Percentiles rank a stretch among this genome's conserved stretches.
Evolutionary conservation across 2,329 filamentous ascomycete species (phyloP).

Genomic region (Phialophora macrospora): DNA sequence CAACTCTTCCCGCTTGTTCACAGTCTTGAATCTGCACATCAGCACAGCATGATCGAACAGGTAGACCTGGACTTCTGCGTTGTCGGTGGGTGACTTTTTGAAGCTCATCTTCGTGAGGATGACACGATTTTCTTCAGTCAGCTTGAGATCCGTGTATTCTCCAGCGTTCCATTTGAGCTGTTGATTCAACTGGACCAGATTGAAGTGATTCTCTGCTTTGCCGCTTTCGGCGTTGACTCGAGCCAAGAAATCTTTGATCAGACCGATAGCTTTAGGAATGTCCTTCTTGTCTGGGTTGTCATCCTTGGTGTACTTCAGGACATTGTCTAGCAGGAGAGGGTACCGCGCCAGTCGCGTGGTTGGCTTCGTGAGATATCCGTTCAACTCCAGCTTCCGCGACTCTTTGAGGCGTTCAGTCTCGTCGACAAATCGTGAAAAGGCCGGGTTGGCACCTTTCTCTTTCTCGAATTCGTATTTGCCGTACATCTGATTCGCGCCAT

Average conservation of each 20-base stretch:
- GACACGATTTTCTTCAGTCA: slow-evolving; percentile 91
- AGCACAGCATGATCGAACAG: slow-evolving; percentile 95
- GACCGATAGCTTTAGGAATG: slow-evolving; percentile 82
- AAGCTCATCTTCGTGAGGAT: slow-evolving; percentile 91
- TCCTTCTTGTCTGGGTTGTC: slow-evolving; percentile 89
- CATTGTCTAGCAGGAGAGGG: slow-evolving; percentile 86
- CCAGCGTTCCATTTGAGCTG: slow-evolving; percentile 88
- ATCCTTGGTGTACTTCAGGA: slow-evolving; percentile 87
- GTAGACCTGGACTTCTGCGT: slow-evolving; percentile 88
- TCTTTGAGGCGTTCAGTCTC: slow-evolving; percentile 96
- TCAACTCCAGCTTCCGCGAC: slow-evolving; percentile 93
- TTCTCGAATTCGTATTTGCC: slow-evolving; percentile 98
- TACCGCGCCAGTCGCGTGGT: slow-evolving; percentile 95
- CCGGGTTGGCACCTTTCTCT: slow-evolving; percentile 82
- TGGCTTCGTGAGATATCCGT: slow-evolving; percentile 96
- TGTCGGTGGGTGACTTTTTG: slow-evolving; percentile 89
- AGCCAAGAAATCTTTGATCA: slow-evolving; percentile 84
- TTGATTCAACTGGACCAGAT: slow-evolving; percentile 86
- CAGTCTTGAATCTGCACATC: slow-evolving; percentile 85
- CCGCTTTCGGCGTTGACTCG: slow-evolving; percentile 94
- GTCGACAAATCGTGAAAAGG: slow-evolving; percentile 90
- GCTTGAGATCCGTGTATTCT: slow-evolving; percentile 88
- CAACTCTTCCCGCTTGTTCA: slow-evolving; percentile 91
- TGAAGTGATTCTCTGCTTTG: slow-evolving; percentile 97
- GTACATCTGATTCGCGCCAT: slow-evolving; percentile 93